A percentile compares a stretch with the other conserved stretches of the same genome.
Conservation (phyloP, 2,329 filamentous ascomycete species). For the Verticillium zaregamsianum region DNA sequence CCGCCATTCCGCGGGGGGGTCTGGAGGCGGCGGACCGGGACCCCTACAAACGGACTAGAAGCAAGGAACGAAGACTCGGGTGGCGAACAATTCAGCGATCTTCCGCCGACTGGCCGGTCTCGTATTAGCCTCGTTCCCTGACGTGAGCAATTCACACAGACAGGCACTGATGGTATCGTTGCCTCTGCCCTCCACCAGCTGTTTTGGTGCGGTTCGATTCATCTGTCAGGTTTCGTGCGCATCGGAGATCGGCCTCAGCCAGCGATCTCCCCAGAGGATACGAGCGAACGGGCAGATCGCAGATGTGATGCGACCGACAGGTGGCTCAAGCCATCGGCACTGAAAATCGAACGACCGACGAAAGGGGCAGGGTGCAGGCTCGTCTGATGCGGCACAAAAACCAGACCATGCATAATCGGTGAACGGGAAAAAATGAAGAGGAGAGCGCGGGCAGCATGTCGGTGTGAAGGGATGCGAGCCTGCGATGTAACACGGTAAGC, state of each 20-base stretch:
- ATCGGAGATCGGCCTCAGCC: background rate
- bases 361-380: background rate
- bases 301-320: background rate
- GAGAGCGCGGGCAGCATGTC: background rate
- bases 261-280: background rate
- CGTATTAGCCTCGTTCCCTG: background rate
- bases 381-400: background rate
- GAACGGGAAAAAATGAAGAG: background rate
- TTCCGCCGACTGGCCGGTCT: background rate
- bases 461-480: background rate
- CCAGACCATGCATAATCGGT: background rate
- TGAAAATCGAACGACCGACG: slow-evolving; percentile 1
- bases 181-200: background rate
- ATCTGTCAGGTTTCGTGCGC: background rate
- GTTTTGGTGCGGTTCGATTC: background rate
- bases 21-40: background rate
- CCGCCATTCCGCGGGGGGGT: background rate
- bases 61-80: background rate
- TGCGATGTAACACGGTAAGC: slow-evolving; percentile 1
- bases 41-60: background rate
- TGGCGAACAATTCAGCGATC: background rate
- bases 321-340: background rate
- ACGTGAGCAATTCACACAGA: background rate
- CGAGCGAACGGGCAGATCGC: background rate
- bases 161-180: background rate